Conservation (phyloP, 2,329 filamentous ascomycete species). For the Cryphonectria nitschkei region DNA sequence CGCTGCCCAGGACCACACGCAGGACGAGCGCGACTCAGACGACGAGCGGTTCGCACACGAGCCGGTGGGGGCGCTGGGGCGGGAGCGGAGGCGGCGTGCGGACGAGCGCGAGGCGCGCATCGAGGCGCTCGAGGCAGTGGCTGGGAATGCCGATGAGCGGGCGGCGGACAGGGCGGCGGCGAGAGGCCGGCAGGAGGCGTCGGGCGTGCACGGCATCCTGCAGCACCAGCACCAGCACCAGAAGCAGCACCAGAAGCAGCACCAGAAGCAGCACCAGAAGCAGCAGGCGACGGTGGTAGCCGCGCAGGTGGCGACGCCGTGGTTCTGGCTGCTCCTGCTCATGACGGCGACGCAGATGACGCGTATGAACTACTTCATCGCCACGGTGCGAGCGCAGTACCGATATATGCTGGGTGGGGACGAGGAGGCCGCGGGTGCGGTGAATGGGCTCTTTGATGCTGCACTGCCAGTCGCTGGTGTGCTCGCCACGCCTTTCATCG, state of each 20-base stretch:
- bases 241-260: slow-evolving; percentile 52
- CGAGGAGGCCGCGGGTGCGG: slow-evolving; percentile 40
- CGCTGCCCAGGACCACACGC: slow-evolving; percentile 39
- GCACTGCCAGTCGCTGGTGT: slow-evolving; percentile 71
- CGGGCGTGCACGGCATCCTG: slow-evolving; percentile 73
- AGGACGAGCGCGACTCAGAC: slow-evolving; percentile 57
- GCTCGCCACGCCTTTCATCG: slow-evolving; percentile 72
- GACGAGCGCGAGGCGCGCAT: slow-evolving; percentile 59
- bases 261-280: slow-evolving; percentile 58
- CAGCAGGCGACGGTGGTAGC: slow-evolving; percentile 52
- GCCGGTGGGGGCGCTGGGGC: slow-evolving; percentile 43
- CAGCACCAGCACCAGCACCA: slow-evolving; percentile 68
- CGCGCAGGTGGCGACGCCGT: slow-evolving; percentile 68
- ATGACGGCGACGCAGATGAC: slow-evolving; percentile 65
- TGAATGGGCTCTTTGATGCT: slow-evolving; percentile 49
- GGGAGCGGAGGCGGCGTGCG: slow-evolving; percentile 47
- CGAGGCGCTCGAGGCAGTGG: slow-evolving; percentile 64
- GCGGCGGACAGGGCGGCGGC: slow-evolving; percentile 58
- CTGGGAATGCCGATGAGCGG: slow-evolving; percentile 61
- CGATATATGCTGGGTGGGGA: slow-evolving; percentile 63
- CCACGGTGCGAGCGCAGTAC: slow-evolving; percentile 72
- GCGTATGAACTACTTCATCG: slow-evolving; percentile 72
- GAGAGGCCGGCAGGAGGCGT: slow-evolving; percentile 56
- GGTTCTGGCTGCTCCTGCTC: slow-evolving; percentile 72
- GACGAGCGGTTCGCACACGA: slow-evolving; percentile 52